Conservation (phyloP, 2,329 filamentous ascomycete species). For the Aspergillus quadricinctus region DNA sequence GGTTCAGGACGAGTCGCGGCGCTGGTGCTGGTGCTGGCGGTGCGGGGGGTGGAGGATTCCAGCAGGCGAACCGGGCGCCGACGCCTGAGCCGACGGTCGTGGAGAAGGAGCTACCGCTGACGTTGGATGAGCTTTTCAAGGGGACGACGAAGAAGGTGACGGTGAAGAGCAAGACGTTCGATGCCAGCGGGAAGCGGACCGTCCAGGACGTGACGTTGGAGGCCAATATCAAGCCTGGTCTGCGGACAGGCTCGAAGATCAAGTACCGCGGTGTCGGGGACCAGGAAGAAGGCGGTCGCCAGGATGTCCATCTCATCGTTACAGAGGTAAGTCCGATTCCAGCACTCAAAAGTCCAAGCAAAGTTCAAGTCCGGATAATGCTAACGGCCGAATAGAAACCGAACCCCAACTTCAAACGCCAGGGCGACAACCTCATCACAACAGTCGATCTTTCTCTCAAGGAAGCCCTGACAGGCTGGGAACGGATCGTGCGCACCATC, state of each 20-base stretch:
- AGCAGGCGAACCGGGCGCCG: constrained; percentile 33
- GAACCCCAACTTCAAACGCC: constrained; percentile 77
- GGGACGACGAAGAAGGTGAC: constrained; percentile 96
- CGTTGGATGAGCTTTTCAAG: constrained; percentile 81
- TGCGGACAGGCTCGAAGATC: constrained; percentile 97
- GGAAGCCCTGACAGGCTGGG: constrained; percentile 93
- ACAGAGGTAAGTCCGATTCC: constrained; percentile 66
- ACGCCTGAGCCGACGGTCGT: constrained; percentile 88
- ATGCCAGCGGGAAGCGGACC: constrained; percentile 74
- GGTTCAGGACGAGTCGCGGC: constrained; percentile 26
- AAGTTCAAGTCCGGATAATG: not conserved
- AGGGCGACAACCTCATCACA: constrained; percentile 80
- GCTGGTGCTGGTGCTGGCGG: constrained; percentile 7
- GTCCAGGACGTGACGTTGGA: constrained; percentile 87
- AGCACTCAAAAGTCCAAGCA: not conserved
- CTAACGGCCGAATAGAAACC: constrained; percentile 65
- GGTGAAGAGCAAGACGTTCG: constrained; percentile 94
- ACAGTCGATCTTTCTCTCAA: constrained; percentile 81
- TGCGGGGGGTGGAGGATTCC: constrained; percentile 16
- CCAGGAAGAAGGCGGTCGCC: constrained; percentile 90
- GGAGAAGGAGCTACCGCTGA: constrained; percentile 74
- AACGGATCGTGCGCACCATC: constrained; percentile 84
- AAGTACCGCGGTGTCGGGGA: constrained; percentile 98
- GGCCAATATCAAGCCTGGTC: constrained; percentile 89
- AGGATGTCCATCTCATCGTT: constrained; percentile 92